A percentile compares a stretch with the other conserved stretches of the same genome.
Conservation (phyloP, 176 grass and related monocot genomes). For the Saccharum spontaneum region DNA sequence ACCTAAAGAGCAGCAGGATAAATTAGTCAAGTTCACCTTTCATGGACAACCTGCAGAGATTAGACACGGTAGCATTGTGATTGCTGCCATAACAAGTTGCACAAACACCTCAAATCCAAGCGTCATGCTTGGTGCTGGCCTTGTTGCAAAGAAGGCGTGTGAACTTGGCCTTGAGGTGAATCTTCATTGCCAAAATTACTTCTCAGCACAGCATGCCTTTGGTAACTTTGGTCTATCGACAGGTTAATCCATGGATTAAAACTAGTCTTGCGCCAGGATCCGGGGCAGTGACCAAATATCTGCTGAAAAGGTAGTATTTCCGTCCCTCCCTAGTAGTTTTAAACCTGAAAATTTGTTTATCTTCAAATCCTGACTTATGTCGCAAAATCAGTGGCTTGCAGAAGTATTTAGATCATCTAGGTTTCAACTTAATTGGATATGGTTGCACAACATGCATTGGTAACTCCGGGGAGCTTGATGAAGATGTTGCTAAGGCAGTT, state of each 20-base stretch:
- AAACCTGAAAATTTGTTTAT: neutral
- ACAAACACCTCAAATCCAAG: conserved; percentile 46
- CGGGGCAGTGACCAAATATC: conserved; percentile 24
- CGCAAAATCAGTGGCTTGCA: conserved; percentile 12
- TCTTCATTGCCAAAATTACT: neutral
- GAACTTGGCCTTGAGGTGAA: conserved; percentile 44
- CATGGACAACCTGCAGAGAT: conserved; percentile 22
- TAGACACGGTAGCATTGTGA: conserved; percentile 43
- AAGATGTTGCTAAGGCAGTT: conserved; percentile 19
- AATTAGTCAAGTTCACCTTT: conserved; percentile 5
- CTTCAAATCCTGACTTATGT: neutral
- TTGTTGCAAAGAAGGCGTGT: conserved; percentile 48
- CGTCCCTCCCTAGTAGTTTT: neutral
- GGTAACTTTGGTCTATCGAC: neutral
- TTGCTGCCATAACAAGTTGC: conserved; percentile 52
- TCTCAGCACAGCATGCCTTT: neutral
- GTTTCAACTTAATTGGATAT: conserved; percentile 29
- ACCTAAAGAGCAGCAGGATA: conserved; percentile 11
- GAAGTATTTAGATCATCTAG: conserved; percentile 10
- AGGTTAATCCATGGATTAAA: conserved; percentile 28
- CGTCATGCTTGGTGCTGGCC: conserved; percentile 47
- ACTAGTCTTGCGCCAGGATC: conserved; percentile 22
- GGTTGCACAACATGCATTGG: conserved; percentile 26
- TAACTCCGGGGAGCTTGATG: conserved; percentile 30
- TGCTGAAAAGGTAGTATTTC: conserved; percentile 6